These are phyloP conservation scores for Zasmidium cellare DNA, from an alignment of 2,329 filamentous ascomycete genomes.

Conservation along the genomic window DNA sequence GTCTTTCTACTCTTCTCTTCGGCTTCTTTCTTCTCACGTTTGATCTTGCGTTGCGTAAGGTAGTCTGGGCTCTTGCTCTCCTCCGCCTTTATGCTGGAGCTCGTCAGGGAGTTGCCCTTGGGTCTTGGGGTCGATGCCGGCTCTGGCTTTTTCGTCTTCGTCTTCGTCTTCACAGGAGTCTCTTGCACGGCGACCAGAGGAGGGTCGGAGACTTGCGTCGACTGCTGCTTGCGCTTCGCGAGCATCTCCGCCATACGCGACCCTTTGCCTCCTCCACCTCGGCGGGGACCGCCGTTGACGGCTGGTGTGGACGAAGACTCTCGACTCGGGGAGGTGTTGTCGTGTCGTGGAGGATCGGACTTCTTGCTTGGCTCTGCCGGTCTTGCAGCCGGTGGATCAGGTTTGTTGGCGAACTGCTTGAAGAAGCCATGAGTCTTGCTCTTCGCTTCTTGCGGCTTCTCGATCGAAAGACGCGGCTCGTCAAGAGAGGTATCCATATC, in stretches of 20 bases:
- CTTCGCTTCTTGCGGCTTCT: conserved; percentile 4
- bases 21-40: conserved; percentile 21
- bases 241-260: background rate
- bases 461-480: background rate
- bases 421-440: conserved; percentile 13
- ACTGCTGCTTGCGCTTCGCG: background rate
- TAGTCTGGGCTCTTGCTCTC: conserved; percentile 3
- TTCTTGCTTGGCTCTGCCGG: background rate
- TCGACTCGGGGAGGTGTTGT: background rate
- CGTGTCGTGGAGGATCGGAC: background rate
- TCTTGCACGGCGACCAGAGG: too few relatives aligned
- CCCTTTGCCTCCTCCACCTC: background rate
- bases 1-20: conserved; percentile 28
- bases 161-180: background rate
- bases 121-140: background rate
- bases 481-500: background rate
- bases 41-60: conserved; percentile 34
- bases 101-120: conserved; percentile 1
- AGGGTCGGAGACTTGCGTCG: background rate
- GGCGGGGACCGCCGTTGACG: background rate
- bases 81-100: background rate
- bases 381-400: background rate
- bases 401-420: conserved; percentile 18
- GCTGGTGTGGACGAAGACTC: background rate
- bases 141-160: conserved; percentile 3